Base-by-base conservation (phyloP, 2,329 filamentous ascomycete species). In the Fusarium sarcochroum region DNA sequence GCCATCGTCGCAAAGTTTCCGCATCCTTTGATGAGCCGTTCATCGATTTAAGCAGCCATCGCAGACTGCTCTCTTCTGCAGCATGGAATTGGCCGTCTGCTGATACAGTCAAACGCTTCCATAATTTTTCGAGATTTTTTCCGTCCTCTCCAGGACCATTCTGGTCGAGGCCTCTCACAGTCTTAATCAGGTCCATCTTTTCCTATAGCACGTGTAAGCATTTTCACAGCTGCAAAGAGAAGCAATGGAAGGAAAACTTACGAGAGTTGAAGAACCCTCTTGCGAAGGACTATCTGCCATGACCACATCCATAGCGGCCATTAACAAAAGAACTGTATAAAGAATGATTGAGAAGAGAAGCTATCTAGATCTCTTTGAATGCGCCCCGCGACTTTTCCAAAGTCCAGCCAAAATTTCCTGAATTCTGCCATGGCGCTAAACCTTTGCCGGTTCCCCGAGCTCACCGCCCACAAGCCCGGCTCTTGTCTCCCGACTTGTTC, bases 41-140 rank as follows among this genome's bases (percentile, higher is more conserved):
- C 86, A 89, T 89, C 53, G 84, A 84, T 71, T 90, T 89, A 53
- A 91, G 83, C 3, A 93, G 81, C 82, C 89, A 89, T 79, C 87
- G 83, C 57, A 92, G 73, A 51, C 88, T 84, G 60, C 83, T 87
- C 70, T 88, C 85, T 68, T 89, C 86, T 5, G 84, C 82, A 4
- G 86, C 86, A 64, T 83, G 85, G 45, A 86, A 86, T 35, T 78
- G 77, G 2, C 78, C 77, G 21, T 79, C 74, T 5, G 78, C 79
- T 3, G 80, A 79, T 3, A 80, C 78, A 6, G 81, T 79, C n/a
- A 89, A 76, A 7, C 79, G 76, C 8, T 76, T 78, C 86, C 85
- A 88, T 15, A 89, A 69, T 20, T 77, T 76, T 53, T 81, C 77
- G 38, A 89, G 79, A 32, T 84, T 86, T 58, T 85, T 79, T 56